Base-by-base conservation (phyloP, 2,329 filamentous ascomycete genomes). In the Whalleya microplaca region DNA sequence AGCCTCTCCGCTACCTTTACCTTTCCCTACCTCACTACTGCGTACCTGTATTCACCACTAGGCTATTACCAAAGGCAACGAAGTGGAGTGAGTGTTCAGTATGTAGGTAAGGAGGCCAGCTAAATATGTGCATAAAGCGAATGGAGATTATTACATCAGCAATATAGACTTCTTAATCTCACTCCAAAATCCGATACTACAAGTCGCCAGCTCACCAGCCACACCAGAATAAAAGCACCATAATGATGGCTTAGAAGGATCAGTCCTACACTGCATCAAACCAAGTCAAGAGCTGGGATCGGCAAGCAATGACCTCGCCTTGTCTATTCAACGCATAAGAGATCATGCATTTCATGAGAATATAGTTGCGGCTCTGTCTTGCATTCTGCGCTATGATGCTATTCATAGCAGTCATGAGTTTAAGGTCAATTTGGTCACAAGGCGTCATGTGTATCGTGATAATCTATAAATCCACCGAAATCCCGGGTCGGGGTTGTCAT, bases 361-460 rank as follows among this genome's bases (percentile, higher is more conserved):
- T 61, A 48, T 51, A 57, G 58, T 54, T 65, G 61, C 58, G 63
- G 63, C 63, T 65, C 63, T 53, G 46, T 53, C 55, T 48, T 44
- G 48, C 27, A 48, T 56, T 55, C 44, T 12, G 4, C 57, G 56
- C 56, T 50, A 43, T 32, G 51, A 59, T 49, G 55, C 61, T 65
- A 63, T 64, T 62, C 56, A 65, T 63, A 62, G 61, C 44, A n/a
- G 37, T 42, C 43, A 41, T 23, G 18, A 37, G 21, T 16, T 32
- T 12, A 16, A 6, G 32, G 14, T 7, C 7, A 37, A 16, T 7
- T 37, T 51, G 42, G 53, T 53, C 56, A 51, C 53, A 56, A 55
- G 49, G 58, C 55, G 42, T 55, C 29, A 48, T 63, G 56, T 51
- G 61, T 52, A 52, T 56, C 53, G 52, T 59, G 53, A 45, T 45